phyloP scores from a whole-genome alignment of 768 basidiomycete genomes.

The Rhodotorula kratochvilovae region DNA sequence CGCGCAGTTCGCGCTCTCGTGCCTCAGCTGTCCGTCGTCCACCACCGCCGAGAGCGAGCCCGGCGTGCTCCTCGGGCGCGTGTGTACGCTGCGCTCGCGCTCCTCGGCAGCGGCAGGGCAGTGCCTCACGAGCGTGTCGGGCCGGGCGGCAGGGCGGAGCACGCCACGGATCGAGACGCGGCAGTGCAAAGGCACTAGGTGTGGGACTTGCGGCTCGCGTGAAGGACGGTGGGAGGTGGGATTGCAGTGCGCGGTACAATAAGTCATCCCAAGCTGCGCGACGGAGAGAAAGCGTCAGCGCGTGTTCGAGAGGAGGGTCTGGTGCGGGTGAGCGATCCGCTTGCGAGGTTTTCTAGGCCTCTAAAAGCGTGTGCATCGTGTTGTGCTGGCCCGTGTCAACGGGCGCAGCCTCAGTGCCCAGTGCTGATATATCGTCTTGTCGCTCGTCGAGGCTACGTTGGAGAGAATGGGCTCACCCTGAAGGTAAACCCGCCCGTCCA shows the following conservation, averaged over 20 bases:
- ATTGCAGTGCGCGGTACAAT: neutral
- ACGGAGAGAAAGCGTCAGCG: neutral
- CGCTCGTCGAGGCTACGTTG: neutral
- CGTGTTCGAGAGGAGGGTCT: neutral
- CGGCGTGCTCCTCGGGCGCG: neutral
- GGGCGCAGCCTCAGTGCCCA: constrained; percentile 1
- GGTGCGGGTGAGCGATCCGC: neutral
- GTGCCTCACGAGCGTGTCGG: neutral
- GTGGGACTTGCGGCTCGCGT: neutral
- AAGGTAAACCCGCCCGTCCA: no score
- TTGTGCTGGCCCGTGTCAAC: neutral
- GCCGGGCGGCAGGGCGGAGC: neutral
- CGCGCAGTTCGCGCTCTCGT: constrained; percentile 2
- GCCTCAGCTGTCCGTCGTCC: neutral
- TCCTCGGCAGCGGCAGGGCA: neutral
- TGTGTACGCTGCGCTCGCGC: neutral
- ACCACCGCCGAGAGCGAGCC: neutral
- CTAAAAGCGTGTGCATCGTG: constrained; percentile 5
- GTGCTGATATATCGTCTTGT: constrained; percentile 3
- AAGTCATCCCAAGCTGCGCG: neutral
- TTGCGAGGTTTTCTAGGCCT: constrained; percentile 11
- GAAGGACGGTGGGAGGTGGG: neutral
- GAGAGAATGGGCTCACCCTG: neutral
- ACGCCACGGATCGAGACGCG: neutral
- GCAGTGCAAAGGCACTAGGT: neutral